phyloP scores from a whole-genome alignment of 2,329 filamentous ascomycete genomes.

The Fusarium denticulatum region DNA sequence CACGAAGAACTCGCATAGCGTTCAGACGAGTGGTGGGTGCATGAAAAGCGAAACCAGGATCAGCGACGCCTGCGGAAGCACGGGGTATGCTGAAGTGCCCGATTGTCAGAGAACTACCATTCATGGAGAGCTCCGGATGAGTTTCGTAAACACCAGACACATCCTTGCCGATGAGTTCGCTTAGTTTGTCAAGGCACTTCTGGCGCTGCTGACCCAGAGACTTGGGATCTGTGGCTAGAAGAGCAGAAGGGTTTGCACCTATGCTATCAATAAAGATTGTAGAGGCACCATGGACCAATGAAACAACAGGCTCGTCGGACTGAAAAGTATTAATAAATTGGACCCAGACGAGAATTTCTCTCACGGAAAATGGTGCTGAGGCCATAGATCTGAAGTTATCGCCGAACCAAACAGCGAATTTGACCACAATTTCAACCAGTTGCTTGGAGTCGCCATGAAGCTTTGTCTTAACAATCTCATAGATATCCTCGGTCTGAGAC shows the following conservation, averaged over 20 bases:
- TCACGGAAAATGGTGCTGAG: conserved; percentile 83
- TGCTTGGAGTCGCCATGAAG: conserved; percentile 65
- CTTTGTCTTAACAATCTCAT: conserved; percentile 86
- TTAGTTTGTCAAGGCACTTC: conserved; percentile 77
- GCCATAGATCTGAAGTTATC: conserved; percentile 79
- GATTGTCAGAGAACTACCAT: conserved; percentile 66
- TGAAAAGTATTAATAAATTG: conserved; percentile 83
- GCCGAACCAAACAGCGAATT: conserved; percentile 95
- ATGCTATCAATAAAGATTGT: conserved; percentile 97
- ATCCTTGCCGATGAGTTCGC: conserved; percentile 71
- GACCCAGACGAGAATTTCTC: conserved; percentile 93
- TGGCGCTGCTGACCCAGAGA: conserved; percentile 76
- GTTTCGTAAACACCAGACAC: conserved; percentile 72
- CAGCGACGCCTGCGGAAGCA: conserved; percentile 51
- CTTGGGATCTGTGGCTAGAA: conserved; percentile 77
- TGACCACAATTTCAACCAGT: conserved; percentile 76
- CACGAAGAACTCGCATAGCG: conserved; percentile 88
- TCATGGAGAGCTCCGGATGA: conserved; percentile 66
- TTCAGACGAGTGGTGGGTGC: conserved; percentile 92
- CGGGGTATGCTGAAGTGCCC: conserved; percentile 78
- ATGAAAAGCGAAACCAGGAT: conserved; percentile 70
- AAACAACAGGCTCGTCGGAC: conserved; percentile 55
- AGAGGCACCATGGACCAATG: conserved; percentile 83
- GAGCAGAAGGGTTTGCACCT: conserved; percentile 91
- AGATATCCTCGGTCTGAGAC: conserved; percentile 84